Evolutionary conservation across 1,139 yeast genomes (phyloP).

Genomic region (Meyerozyma guilliermondii): DNA sequence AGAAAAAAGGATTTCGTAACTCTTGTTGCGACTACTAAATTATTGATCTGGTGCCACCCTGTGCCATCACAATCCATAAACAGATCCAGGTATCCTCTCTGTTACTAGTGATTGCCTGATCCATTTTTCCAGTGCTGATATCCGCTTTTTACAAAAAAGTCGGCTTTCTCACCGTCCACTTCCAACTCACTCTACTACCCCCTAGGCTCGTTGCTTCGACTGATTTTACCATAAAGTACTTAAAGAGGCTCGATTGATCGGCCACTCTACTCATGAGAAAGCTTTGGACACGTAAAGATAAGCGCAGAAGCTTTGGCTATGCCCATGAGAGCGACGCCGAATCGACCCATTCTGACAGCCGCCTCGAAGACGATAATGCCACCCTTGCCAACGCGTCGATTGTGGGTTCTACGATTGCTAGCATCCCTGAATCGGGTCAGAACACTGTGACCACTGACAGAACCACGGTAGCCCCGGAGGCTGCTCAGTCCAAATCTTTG

Average conservation of each 20-base stretch:
- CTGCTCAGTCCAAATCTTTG: constrained; percentile 4
- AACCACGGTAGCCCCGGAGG: neutral
- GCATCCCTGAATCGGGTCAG: constrained; percentile 3
- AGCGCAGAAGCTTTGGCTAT: constrained; percentile 16
- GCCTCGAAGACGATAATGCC: constrained; percentile 10
- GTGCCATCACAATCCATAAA: neutral
- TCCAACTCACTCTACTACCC: neutral
- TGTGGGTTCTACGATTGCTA: constrained; percentile 1
- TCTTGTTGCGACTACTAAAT: neutral
- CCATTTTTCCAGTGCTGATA: too few species aligned
- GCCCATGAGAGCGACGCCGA: constrained; percentile 1
- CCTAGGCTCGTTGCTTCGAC: neutral
- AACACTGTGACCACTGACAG: constrained; percentile 1
- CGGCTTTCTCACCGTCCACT: neutral
- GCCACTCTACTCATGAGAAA: constrained; percentile 18
- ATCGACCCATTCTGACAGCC: constrained; percentile 7
- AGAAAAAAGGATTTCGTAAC: constrained; percentile 1
- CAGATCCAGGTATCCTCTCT: too few species aligned
- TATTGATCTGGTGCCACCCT: neutral
- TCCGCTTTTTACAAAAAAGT: neutral
- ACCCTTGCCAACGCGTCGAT: constrained; percentile 9
- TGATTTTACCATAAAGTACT: neutral
- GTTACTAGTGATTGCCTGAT: too few species aligned
- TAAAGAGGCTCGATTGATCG: too few species aligned
- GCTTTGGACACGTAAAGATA: constrained; percentile 28